Percentiles rank a stretch among this genome's conserved stretches.
Evolutionary conservation across 176 grass and related monocot species (phyloP).

Genomic region (Bromus sterilis): DNA sequence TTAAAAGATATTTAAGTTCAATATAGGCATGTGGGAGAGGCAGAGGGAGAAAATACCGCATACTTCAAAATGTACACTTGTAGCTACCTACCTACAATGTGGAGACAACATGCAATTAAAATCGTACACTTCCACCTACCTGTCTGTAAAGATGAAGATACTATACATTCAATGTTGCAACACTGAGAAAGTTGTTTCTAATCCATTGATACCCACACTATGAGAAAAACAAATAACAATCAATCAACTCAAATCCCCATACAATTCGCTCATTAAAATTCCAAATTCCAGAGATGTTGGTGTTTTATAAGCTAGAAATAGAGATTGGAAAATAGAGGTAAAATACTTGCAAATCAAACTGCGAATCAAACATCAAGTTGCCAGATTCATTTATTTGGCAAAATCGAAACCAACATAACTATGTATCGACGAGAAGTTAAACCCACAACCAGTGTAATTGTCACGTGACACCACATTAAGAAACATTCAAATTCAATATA

Average conservation of each 20-base stretch:
- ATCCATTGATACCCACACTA: neutral
- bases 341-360: no score
- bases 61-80: neutral
- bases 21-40: no score
- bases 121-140: neutral
- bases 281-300: neutral
- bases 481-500: no score
- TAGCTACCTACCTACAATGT: neutral
- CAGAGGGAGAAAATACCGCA: no score
- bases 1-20: no score
- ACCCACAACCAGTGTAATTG: no score
- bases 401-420: neutral
- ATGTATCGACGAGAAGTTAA: no score
- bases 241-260: neutral
- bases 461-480: no score
- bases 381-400: no score
- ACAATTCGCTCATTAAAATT: neutral
- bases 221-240: neutral
- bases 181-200: neutral
- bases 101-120: no score
- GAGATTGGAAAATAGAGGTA: no score
- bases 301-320: neutral
- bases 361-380: neutral
- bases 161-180: neutral
- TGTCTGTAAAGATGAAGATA: neutral